These are phyloP conservation scores for Petunia hybrid DNA, from an alignment of 305 asterid species.

Conservation along the genomic window DNA sequence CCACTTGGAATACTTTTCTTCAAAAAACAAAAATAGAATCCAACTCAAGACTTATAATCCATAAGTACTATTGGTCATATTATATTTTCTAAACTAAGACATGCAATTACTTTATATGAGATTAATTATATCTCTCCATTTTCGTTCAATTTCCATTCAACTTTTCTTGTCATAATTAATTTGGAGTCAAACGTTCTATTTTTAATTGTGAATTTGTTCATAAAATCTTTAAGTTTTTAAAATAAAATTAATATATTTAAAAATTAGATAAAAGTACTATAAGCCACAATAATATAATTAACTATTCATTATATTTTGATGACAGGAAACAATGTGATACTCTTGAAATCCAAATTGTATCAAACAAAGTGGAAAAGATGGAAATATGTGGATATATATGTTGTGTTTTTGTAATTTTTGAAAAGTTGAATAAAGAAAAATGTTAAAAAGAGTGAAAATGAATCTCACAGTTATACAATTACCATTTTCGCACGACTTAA, in stretches of 20 bases:
- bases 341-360: too few species aligned
- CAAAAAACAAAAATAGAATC: neutral
- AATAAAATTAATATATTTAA: too few species aligned
- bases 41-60: neutral
- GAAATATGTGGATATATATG: neutral
- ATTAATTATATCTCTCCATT: neutral
- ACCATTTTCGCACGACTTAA: neutral
- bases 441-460: neutral
- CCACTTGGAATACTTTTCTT: slow-evolving; percentile 20
- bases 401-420: neutral
- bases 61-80: neutral
- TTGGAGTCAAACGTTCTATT: too few species aligned
- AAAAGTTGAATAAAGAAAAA: neutral
- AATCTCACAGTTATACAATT: neutral
- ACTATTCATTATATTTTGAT: too few species aligned
- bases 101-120: neutral
- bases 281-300: too few species aligned
- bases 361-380: too few species aligned
- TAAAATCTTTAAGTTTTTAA: too few species aligned
- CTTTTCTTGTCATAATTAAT: too few species aligned
- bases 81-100: neutral
- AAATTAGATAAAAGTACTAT: too few species aligned
- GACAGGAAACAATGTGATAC: too few species aligned
- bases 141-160: too few species aligned
- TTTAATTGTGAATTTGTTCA: too few species aligned